Evolutionary conservation across 2,329 filamentous ascomycete genomes (phyloP), one percentile per base, ranked within the genome.

Genomic region (Sarocladium strictum): DNA sequence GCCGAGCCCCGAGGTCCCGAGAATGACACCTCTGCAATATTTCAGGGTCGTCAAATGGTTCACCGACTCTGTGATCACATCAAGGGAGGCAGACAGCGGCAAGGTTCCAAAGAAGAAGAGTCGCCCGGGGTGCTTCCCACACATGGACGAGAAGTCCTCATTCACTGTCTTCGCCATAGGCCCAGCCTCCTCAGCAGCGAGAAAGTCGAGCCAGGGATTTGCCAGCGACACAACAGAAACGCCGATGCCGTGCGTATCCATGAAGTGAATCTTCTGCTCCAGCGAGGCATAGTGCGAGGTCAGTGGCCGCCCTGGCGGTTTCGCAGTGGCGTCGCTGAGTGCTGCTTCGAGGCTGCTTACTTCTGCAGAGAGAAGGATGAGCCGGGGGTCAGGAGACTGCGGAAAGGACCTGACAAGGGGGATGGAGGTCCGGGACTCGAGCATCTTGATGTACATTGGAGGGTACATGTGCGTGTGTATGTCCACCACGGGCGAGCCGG

Each of bases 171-270:
- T 59, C 1, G 90, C 90, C 50, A 85, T 83, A 27, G 70, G 66
- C 1, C 79, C 80, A 0, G 89, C 87, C 59, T 86, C 80, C 3
- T 74, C 67, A 0, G 81, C 65, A 10, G 75, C 66, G 0, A 96
- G 72, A 65, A 96, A 97, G 70, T 97, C 92, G 2, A 97, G 79
- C 92, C 92, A 97, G 0, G 92, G 92, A 65, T 97, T 97, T 14
- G 92, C 92, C 21, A 96, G 83, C 1, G 89, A 94, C 58, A 97
- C 84, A 52, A 96, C 88, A 1, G 89, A 94, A 59, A 87, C 84
- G 68, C 87, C 81, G 67, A 97, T 96, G 53, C 75, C 75, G 71
- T 97, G 92, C 15, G 78, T 81, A 67, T 90, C 79, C 92, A 97
- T 97, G 72, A 97, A 96, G 50, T 83, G 78, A 14, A 96, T 77